These are phyloP conservation scores for Saccharomycopsis javanensis DNA, from an alignment of 805 yeast species.

Conservation along the genomic window DNA sequence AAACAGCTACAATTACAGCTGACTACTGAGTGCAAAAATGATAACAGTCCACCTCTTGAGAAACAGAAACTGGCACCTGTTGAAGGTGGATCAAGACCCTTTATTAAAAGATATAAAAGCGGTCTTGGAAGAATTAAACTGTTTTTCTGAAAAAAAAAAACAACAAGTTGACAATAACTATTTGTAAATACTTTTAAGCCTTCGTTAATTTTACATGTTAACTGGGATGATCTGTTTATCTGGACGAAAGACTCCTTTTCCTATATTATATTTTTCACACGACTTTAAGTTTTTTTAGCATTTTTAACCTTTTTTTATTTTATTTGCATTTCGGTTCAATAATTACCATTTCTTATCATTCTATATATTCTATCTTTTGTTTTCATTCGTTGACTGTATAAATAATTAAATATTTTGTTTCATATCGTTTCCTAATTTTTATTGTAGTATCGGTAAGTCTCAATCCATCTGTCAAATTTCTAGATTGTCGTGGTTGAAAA, in stretches of 20 bases:
- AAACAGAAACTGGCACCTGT: background rate
- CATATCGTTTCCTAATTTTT: background rate
- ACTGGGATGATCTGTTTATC: too few relatives aligned
- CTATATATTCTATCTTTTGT: background rate
- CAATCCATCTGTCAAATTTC: too few relatives aligned
- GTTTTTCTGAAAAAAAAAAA: background rate
- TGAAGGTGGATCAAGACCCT: background rate
- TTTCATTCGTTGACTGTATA: background rate
- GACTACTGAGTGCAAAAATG: background rate
- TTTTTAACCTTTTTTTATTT: background rate
- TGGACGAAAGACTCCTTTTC: too few relatives aligned
- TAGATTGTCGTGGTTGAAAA: too few relatives aligned
- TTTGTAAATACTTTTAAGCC: too few relatives aligned
- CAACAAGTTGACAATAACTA: too few relatives aligned
- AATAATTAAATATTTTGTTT: background rate
- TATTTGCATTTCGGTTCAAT: background rate
- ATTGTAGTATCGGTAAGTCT: too few relatives aligned
- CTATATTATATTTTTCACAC: too few relatives aligned
- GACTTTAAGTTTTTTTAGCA: too few relatives aligned
- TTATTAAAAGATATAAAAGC: constrained; percentile 1
- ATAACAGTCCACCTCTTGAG: background rate
- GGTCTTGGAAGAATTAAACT: constrained; percentile 1
- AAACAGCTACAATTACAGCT: background rate
- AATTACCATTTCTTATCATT: background rate
- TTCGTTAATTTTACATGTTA: too few relatives aligned